Percentiles rank a stretch among this genome's conserved stretches.
phyloP scores from a whole-genome alignment of 2,329 filamentous ascomycete species.

The Aureobasidium sp. region DNA sequence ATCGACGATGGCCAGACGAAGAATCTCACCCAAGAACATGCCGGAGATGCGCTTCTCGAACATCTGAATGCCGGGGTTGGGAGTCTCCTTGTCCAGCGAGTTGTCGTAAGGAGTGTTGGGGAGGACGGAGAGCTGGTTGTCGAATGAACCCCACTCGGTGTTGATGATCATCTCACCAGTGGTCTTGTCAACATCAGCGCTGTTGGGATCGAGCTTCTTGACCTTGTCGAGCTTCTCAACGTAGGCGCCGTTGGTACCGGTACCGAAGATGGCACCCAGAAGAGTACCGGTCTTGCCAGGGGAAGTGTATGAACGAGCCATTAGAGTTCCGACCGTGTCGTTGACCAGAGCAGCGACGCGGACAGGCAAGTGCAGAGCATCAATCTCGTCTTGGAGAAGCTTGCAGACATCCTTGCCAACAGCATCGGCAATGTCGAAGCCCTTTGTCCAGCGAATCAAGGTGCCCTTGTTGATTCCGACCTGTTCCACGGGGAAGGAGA shows the following conservation, averaged over 20 bases:
- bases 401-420: conserved; percentile 91
- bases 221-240: conserved; percentile 84
- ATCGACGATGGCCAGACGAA: conserved; percentile 66
- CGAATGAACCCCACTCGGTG: conserved; percentile 97
- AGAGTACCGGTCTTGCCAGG: conserved; percentile 79
- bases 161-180: conserved; percentile 97
- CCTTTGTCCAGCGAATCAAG: conserved; percentile 96
- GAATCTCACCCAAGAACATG: conserved; percentile 95
- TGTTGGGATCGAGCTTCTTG: conserved; percentile 57
- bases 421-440: conserved; percentile 92
- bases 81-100: conserved; percentile 67
- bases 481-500: conserved; percentile 94
- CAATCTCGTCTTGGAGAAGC: conserved; percentile 81
- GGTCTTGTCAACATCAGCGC: conserved; percentile 50
- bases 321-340: conserved; percentile 93
- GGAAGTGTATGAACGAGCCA: conserved; percentile 93
- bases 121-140: conserved; percentile 82
- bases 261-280: conserved; percentile 95
- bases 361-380: conserved; percentile 76
- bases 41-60: conserved; percentile 97
- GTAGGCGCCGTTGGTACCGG: conserved; percentile 94
- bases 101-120: conserved; percentile 78
- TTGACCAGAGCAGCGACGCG: conserved; percentile 95
- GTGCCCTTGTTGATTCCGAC: conserved; percentile 90
- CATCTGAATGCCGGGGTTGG: conserved; percentile 94